These are phyloP conservation scores for Boletus reticulatus DNA, from an alignment of 768 basidiomycete species.

Conservation along the genomic window DNA sequence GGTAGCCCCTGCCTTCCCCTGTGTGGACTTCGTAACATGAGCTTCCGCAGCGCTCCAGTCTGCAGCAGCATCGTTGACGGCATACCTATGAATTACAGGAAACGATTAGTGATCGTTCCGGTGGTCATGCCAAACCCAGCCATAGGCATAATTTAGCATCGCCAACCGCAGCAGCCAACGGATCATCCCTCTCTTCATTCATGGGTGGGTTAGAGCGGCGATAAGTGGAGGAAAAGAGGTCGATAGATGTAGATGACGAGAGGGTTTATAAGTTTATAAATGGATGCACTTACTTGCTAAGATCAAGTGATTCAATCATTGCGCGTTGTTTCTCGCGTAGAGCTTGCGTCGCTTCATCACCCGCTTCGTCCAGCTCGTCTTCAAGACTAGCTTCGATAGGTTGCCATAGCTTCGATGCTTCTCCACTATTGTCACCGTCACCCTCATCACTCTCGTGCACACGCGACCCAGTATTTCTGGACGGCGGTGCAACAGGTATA, in stretches of 20 bases:
- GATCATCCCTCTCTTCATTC: not conserved
- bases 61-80: constrained; percentile 64
- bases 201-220: constrained; percentile 4
- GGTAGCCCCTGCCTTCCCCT: constrained; percentile 50
- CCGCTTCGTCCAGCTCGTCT: constrained; percentile 76
- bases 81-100: constrained; percentile 47
- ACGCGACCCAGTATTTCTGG: constrained; percentile 17
- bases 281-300: constrained; percentile 68
- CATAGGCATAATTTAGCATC: not conserved
- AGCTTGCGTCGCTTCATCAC: constrained; percentile 54
- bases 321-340: constrained; percentile 74
- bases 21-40: constrained; percentile 57
- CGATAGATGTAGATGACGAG: not conserved
- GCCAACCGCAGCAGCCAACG: not conserved
- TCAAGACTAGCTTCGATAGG: constrained; percentile 48
- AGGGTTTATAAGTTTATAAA: not conserved
- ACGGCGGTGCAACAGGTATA: constrained; percentile 45
- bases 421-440: constrained; percentile 1
- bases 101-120: not conserved
- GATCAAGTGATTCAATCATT: constrained; percentile 85
- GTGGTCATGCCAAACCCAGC: not conserved
- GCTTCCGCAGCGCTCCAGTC: constrained; percentile 79
- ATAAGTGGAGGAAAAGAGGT: not conserved
- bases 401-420: constrained; percentile 34
- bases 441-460: constrained; percentile 11